Percentiles rank a stretch among this genome's conserved stretches.
These are phyloP conservation scores for Tetrahymena thermophila DNA, from an alignment of 73 alveolate species.

Conservation along the genomic window DNA sequence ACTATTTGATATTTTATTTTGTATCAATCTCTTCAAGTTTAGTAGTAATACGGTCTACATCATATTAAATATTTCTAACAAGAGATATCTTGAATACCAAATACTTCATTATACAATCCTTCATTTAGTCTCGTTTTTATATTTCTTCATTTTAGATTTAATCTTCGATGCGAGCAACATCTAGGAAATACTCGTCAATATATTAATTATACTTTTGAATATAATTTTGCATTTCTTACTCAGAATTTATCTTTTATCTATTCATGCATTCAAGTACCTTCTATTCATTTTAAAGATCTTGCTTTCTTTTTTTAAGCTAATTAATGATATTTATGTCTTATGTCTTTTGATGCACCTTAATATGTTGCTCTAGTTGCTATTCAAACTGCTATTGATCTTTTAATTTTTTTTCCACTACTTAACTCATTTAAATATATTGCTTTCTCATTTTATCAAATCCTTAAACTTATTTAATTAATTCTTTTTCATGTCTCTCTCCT, in stretches of 20 bases:
- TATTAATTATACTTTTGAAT: not conserved
- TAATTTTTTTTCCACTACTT: not conserved
- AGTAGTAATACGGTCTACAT: not conserved
- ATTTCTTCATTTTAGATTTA: not conserved
- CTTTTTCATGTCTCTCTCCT: not conserved
- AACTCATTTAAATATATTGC: not conserved
- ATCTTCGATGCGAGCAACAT: not conserved
- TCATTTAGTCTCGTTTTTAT: not conserved
- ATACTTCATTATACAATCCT: not conserved
- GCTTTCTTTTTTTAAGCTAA: not conserved
- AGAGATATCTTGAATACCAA: not conserved
- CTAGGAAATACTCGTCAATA: not conserved
- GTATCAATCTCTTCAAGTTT: not conserved
- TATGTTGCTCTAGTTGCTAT: not conserved
- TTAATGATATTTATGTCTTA: not conserved
- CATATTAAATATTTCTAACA: not conserved
- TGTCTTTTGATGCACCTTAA: not conserved
- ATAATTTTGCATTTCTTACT: not conserved
- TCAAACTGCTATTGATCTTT: not conserved
- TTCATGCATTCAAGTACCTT: not conserved
- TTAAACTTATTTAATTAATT: not conserved
- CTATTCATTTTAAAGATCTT: not conserved
- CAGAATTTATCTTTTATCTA: not conserved
- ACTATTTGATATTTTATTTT: not conserved
- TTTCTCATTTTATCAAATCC: not conserved